A percentile compares a stretch with the other conserved stretches of the same genome.
These are phyloP conservation scores for Aphanomyces euteiches DNA, from an alignment of 352 stramenopile species.

Conservation along the genomic window DNA sequence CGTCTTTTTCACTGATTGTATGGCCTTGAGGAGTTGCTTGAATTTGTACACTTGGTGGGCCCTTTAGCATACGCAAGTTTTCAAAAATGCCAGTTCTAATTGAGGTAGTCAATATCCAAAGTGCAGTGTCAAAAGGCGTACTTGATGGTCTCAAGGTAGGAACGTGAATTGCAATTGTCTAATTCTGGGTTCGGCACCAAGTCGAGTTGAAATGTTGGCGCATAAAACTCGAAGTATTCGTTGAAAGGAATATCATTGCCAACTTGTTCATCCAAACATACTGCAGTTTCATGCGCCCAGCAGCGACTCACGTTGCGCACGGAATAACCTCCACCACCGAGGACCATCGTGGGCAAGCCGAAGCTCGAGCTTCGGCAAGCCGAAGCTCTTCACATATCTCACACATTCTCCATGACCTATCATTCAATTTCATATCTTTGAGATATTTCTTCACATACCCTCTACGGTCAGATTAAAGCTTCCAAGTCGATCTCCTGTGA, in stretches of 20 bases:
- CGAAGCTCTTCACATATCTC: slow-evolving; percentile 85
- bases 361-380: slow-evolving; percentile 83
- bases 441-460: slow-evolving; percentile 34
- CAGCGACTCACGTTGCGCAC: slow-evolving; percentile 88
- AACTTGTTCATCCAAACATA: slow-evolving; percentile 82
- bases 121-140: slow-evolving; percentile 28
- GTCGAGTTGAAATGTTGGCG: slow-evolving; percentile 80
- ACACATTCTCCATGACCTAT: slow-evolving; percentile 74
- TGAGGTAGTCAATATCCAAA: not conserved
- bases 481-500: slow-evolving; percentile 96
- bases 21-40: slow-evolving; percentile 52
- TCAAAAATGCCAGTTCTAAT: slow-evolving; percentile 80
- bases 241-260: slow-evolving; percentile 82
- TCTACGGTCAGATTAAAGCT: slow-evolving; percentile 98
- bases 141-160: slow-evolving; percentile 85
- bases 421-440: slow-evolving; percentile 8
- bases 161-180: slow-evolving; percentile 77
- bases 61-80: slow-evolving; percentile 64
- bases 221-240: slow-evolving; percentile 83
- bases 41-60: slow-evolving; percentile 83
- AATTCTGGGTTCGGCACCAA: slow-evolving; percentile 69
- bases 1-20: slow-evolving; percentile 75
- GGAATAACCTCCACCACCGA: slow-evolving; percentile 81
- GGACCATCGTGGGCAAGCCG: slow-evolving; percentile 72
- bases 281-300: slow-evolving; percentile 97